phyloP scores from a whole-genome alignment of 257 asterid species.

The Solanum etuberosum region DNA sequence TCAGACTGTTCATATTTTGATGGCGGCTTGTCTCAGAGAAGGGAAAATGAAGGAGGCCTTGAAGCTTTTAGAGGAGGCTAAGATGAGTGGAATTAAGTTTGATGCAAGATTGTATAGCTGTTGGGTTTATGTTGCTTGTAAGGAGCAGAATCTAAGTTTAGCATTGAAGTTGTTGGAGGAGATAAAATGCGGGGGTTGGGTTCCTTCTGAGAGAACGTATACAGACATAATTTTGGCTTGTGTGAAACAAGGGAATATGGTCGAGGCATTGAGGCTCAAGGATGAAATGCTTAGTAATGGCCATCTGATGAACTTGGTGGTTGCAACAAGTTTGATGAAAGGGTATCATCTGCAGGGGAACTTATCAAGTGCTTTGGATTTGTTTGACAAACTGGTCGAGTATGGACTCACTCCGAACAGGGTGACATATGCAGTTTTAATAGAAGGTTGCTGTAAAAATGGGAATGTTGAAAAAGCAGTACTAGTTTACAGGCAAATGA shows the following conservation, averaged over 20 bases:
- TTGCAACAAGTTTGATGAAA: slow-evolving; percentile 78
- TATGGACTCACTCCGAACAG: slow-evolving; percentile 55
- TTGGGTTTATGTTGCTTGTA: slow-evolving; percentile 52
- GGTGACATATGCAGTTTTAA: slow-evolving; percentile 70
- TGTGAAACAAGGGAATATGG: slow-evolving; percentile 56
- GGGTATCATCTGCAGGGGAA: slow-evolving; percentile 60
- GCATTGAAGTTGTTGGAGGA: slow-evolving; percentile 52
- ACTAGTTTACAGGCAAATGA: slow-evolving; percentile 48
- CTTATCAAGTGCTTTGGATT: slow-evolving; percentile 42
- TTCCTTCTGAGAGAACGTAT: slow-evolving; percentile 50
- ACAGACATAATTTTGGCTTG: slow-evolving; percentile 41
- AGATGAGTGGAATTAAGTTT: slow-evolving; percentile 36
- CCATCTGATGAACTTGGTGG: slow-evolving; percentile 49
- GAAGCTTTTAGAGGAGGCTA: slow-evolving; percentile 41
- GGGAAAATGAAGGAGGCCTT: slow-evolving; percentile 47
- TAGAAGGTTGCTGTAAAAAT: slow-evolving; percentile 63
- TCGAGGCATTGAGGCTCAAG: slow-evolving; percentile 50
- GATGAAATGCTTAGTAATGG: slow-evolving; percentile 70
- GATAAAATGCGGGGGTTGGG: slow-evolving; percentile 63
- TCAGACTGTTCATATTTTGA: slow-evolving; percentile 49
- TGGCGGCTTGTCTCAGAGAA: slow-evolving; percentile 46
- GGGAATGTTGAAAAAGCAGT: slow-evolving; percentile 47
- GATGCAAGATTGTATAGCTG: slow-evolving; percentile 30
- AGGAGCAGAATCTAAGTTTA: slow-evolving; percentile 15
- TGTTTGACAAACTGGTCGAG: slow-evolving; percentile 37